Percentiles rank a stretch among this genome's conserved stretches.
Evolutionary conservation across 1,284 basidiomycete species (phyloP).

Genomic region (Golubevia sp.): DNA sequence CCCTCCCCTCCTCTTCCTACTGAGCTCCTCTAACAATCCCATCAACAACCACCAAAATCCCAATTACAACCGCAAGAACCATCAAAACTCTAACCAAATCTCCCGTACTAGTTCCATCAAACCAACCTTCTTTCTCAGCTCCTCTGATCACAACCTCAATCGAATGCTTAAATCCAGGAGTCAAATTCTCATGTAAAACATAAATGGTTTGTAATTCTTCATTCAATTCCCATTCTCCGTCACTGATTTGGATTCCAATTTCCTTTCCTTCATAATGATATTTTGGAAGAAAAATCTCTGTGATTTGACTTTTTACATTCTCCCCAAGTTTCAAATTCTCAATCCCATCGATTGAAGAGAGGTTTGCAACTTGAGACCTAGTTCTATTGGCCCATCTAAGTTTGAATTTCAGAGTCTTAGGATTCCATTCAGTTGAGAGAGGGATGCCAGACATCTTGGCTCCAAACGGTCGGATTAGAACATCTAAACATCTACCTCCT

Average conservation of each 20-base stretch:
- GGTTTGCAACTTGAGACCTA: not conserved
- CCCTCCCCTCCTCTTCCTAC: not conserved
- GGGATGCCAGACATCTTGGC: slow-evolving; percentile 37
- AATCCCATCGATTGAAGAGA: slow-evolving; percentile 7
- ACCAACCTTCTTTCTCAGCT: slow-evolving; percentile 4
- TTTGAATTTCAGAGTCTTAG: slow-evolving; percentile 16
- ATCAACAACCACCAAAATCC: slow-evolving; percentile 14
- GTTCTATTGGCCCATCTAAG: slow-evolving; percentile 26
- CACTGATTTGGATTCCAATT: not conserved
- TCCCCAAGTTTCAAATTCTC: not conserved
- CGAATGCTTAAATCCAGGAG: slow-evolving; percentile 21
- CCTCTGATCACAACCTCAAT: slow-evolving; percentile 22
- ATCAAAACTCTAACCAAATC: slow-evolving; percentile 3
- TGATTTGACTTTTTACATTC: slow-evolving; percentile 8
- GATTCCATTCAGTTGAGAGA: slow-evolving; percentile 21
- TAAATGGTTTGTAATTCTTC: slow-evolving; percentile 24
- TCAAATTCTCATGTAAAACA: slow-evolving; percentile 20
- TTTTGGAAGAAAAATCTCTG: slow-evolving; percentile 2
- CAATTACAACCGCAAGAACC: slow-evolving; percentile 7
- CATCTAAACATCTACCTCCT: slow-evolving; percentile 39
- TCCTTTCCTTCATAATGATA: slow-evolving; percentile 3
- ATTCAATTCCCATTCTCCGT: slow-evolving; percentile 1
- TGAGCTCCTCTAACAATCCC: slow-evolving; percentile 12
- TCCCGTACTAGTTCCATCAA: slow-evolving; percentile 8
- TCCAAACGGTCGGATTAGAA: slow-evolving; percentile 47